Base-by-base conservation (phyloP, 2,329 filamentous ascomycete species). In the Rutstroemia sp. region DNA sequence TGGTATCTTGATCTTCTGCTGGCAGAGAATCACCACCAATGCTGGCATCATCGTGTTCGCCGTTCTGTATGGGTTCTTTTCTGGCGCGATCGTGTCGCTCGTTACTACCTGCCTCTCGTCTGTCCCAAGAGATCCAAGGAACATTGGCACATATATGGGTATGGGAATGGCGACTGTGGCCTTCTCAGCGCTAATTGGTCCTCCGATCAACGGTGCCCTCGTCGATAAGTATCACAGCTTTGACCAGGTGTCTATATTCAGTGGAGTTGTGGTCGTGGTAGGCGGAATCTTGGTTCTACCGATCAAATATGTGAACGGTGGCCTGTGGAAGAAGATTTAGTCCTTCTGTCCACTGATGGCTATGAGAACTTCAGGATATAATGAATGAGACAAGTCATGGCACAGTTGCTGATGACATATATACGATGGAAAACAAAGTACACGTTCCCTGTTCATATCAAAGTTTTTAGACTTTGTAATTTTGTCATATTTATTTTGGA, bases 71-170 rank as follows among this genome's bases (percentile, higher is more conserved):
- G 58, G 58, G 7, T 59, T 59, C 37, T 57, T 45, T 16, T 59
- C 55, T 1, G 72, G 70, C 2, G 67, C 66, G 0, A 68, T 72
- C 27, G 62, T 72, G 7, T 68, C 67, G 12, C 53, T 66, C 2
- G 58, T 64, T 53, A 51, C 59, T 1, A 58, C 62, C 4, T 59
- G 56, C 27, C 39, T 65, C 1, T 48, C 62, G 5, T 54, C 57
- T 10, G 69, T 83, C 2, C 74, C 78, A 0, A 83, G 80, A 2
- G 83, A 88, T 56, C 77, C 88, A 23, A 75, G 79, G 27, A 76
- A 88, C 67, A 84, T 91, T 42, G 88, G 88, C 12, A 79, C 84
- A 2, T 78, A 87, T n/a, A 83, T 81, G 6, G 88, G 88, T 0
- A 77, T 80, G 1, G 76, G 80, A 14, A 87, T 87, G 67, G 78